Evolutionary conservation across 345 rosid species (phyloP).

Genomic region (Draba incana): DNA sequence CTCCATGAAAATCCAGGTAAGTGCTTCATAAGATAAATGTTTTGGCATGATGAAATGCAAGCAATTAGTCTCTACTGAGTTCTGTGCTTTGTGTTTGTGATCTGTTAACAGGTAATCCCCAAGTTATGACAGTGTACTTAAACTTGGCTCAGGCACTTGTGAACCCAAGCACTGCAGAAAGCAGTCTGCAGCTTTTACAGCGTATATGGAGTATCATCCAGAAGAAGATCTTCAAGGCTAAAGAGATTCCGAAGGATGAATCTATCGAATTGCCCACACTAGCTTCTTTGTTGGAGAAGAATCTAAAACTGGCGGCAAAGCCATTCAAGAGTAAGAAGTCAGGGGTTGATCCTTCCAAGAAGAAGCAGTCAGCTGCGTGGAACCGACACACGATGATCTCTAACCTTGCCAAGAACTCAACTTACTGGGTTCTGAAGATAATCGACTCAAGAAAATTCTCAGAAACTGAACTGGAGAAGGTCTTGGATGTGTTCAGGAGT

Average conservation of each 20-base stretch:
- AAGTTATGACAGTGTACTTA: conserved; percentile 80
- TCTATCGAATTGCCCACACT: conserved; percentile 55
- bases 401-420: conserved; percentile 75
- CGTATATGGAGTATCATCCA: conserved; percentile 93
- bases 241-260: conserved; percentile 70
- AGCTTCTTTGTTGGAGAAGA: conserved; percentile 70
- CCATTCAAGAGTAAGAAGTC: conserved; percentile 88
- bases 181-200: conserved; percentile 86
- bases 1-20: conserved; percentile 90
- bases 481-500: conserved; percentile 54
- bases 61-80: not conserved
- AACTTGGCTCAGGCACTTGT: conserved; percentile 79
- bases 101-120: conserved; percentile 61
- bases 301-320: conserved; percentile 80
- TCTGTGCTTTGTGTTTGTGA: conserved; percentile 17
- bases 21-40: conserved; percentile 7
- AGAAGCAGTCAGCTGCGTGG: conserved; percentile 70
- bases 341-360: conserved; percentile 58
- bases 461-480: conserved; percentile 59
- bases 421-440: conserved; percentile 78
- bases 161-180: conserved; percentile 73
- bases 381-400: conserved; percentile 73
- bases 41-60: conserved; percentile 19
- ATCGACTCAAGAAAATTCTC: conserved; percentile 63
- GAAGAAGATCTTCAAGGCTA: conserved; percentile 85